phyloP scores from a whole-genome alignment of 352 stramenopile species.

The Saprolegnia diclina region DNA sequence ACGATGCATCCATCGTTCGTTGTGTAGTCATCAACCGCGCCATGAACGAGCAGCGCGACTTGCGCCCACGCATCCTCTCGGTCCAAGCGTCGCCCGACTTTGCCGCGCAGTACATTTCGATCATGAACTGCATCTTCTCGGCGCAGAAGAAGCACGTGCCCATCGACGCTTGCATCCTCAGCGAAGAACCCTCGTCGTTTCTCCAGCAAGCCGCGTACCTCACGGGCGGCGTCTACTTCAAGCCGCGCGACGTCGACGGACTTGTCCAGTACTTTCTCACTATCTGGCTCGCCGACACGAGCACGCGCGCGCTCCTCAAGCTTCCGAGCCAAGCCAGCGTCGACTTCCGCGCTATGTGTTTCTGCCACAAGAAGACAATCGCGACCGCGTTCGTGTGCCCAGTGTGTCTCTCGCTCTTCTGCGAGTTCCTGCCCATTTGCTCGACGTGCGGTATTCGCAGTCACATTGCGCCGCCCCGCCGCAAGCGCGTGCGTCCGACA shows the following conservation, averaged over 20 bases:
- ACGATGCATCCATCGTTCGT: neutral
- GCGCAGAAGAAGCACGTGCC: constrained; percentile 81
- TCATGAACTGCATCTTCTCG: constrained; percentile 89
- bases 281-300: constrained; percentile 78
- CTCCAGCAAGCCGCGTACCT: constrained; percentile 85
- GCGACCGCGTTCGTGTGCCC: constrained; percentile 80
- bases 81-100: constrained; percentile 80
- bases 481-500: constrained; percentile 28
- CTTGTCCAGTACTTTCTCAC: constrained; percentile 82
- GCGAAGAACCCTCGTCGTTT: constrained; percentile 72
- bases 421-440: constrained; percentile 80
- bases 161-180: constrained; percentile 76
- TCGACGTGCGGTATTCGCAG: constrained; percentile 83
- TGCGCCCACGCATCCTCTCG: constrained; percentile 75
- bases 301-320: constrained; percentile 74
- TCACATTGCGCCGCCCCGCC: constrained; percentile 67
- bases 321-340: constrained; percentile 79
- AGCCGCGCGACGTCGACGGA: constrained; percentile 55
- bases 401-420: constrained; percentile 85
- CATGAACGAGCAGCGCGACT: constrained; percentile 66
- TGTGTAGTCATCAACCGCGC: constrained; percentile 81
- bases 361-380: constrained; percentile 80
- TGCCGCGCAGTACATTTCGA: constrained; percentile 83
- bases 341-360: constrained; percentile 86
- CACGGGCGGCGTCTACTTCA: constrained; percentile 84